Percentiles rank a stretch among this genome's conserved stretches.
Evolutionary conservation across 352 stramenopile genomes (phyloP).

Genomic region (Phytophthora lateralis): DNA sequence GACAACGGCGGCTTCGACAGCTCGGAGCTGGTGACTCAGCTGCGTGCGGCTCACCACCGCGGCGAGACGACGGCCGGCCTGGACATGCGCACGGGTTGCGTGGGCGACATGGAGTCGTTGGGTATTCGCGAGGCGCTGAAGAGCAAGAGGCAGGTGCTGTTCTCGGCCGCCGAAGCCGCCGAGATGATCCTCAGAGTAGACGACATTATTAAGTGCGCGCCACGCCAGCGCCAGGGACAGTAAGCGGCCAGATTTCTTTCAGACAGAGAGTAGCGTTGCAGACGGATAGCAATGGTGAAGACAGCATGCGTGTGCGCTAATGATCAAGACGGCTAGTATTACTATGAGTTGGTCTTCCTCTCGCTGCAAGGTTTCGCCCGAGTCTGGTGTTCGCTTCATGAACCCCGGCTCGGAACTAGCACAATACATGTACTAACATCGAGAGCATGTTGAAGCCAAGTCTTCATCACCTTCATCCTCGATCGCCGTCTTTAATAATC

Average conservation of each 20-base stretch:
- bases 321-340: constrained; percentile 37
- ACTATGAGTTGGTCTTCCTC: constrained; percentile 1
- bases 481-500: too few relatives aligned
- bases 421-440: too few relatives aligned
- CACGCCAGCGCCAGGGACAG: constrained; percentile 70
- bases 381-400: too few relatives aligned
- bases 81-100: constrained; percentile 96
- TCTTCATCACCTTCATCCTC: too few relatives aligned
- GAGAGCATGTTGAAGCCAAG: neutral
- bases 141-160: constrained; percentile 97
- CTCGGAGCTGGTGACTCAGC: constrained; percentile 96
- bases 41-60: constrained; percentile 93
- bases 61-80: constrained; percentile 94
- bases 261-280: constrained; percentile 19
- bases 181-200: constrained; percentile 99
- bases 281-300: constrained; percentile 8
- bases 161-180: constrained; percentile 97
- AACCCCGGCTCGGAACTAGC: too few relatives aligned
- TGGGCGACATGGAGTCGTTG: constrained; percentile 97
- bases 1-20: constrained; percentile 99
- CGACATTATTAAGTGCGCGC: constrained; percentile 97
- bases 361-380: too few relatives aligned
- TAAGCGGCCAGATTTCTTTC: constrained; percentile 32
- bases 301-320: constrained; percentile 27
- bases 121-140: constrained; percentile 97